A percentile compares a stretch with the other conserved stretches of the same genome.
phyloP scores from a whole-genome alignment of 2,329 filamentous ascomycete species.

The Byssochlamys sp. region DNA sequence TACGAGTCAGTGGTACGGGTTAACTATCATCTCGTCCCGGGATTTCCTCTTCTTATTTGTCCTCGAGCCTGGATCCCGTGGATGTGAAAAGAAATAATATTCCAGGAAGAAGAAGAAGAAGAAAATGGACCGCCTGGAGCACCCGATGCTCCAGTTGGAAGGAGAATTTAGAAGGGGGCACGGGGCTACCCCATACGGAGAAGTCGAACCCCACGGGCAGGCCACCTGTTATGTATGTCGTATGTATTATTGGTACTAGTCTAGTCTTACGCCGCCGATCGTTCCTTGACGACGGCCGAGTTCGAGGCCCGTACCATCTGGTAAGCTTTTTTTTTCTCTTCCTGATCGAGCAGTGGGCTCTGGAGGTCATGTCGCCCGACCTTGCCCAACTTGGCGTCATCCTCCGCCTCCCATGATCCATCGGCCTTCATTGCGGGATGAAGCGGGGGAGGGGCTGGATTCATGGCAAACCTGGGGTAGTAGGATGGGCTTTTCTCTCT shows the following conservation, averaged over 20 bases:
- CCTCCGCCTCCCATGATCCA: not conserved
- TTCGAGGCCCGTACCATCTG: not conserved
- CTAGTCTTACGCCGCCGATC: not conserved
- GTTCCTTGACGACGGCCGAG: not conserved
- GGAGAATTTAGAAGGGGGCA: not conserved
- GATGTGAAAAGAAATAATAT: not conserved
- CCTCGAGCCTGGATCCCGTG: not conserved
- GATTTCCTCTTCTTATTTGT: not conserved
- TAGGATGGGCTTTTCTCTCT: too few relatives aligned
- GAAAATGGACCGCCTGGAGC: not conserved
- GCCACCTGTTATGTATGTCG: not conserved
- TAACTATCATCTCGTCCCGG: not conserved
- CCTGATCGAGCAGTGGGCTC: not conserved
- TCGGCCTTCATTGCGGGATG: not conserved
- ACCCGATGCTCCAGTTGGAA: not conserved
- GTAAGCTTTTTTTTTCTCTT: too few relatives aligned
- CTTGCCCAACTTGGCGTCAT: not conserved
- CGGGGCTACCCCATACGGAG: not conserved
- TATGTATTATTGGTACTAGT: too few relatives aligned
- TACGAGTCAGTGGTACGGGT: not conserved
- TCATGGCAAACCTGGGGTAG: not conserved
- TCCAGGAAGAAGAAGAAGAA: too few relatives aligned
- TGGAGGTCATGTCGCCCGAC: not conserved
- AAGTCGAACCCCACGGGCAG: not conserved
- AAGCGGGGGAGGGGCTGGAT: not conserved